Evolutionary conservation across 176 grass and related monocot species (phyloP).

Genomic region (Avena sativa): DNA sequence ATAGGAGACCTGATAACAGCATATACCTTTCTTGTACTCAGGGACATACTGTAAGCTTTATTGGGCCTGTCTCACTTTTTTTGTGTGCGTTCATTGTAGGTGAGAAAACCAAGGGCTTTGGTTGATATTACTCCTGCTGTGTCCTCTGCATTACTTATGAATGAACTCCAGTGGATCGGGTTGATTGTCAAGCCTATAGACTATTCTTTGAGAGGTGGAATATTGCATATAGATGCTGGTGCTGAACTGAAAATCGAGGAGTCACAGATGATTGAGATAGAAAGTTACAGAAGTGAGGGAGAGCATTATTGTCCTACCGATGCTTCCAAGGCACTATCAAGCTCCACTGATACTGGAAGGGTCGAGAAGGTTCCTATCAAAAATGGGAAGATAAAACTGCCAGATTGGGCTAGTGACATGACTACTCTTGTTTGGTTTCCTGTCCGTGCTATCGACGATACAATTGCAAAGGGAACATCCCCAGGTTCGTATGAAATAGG

Average conservation of each 20-base stretch:
- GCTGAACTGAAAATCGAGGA: conserved; percentile 88
- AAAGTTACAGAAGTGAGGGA: conserved; percentile 53
- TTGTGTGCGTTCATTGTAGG: conserved; percentile 47
- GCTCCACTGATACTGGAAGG: conserved; percentile 38
- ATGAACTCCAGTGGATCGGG: conserved; percentile 97
- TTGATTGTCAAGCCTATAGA: conserved; percentile 91
- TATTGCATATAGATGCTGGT: conserved; percentile 92
- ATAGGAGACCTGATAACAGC: background rate
- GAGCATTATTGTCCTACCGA: conserved; percentile 37
- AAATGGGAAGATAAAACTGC: conserved; percentile 85
- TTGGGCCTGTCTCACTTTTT: conserved; percentile 17
- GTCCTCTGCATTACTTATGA: conserved; percentile 90
- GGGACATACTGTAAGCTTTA: background rate
- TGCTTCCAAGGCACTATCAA: conserved; percentile 14
- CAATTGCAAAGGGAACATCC: conserved; percentile 77
- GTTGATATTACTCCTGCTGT: conserved; percentile 94
- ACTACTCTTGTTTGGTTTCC: conserved; percentile 95
- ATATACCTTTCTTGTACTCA: conserved; percentile 22
- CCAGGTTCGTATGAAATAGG: conserved; percentile 66
- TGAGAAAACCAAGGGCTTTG: conserved; percentile 89
- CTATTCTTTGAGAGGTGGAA: conserved; percentile 91
- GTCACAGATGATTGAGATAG: conserved; percentile 92
- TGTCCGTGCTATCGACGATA: conserved; percentile 90
- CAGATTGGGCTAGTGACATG: conserved; percentile 88
- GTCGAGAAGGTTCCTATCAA: conserved; percentile 74